Conservation (phyloP, 306 rosid species). For the Lathyrus aphaca region DNA sequence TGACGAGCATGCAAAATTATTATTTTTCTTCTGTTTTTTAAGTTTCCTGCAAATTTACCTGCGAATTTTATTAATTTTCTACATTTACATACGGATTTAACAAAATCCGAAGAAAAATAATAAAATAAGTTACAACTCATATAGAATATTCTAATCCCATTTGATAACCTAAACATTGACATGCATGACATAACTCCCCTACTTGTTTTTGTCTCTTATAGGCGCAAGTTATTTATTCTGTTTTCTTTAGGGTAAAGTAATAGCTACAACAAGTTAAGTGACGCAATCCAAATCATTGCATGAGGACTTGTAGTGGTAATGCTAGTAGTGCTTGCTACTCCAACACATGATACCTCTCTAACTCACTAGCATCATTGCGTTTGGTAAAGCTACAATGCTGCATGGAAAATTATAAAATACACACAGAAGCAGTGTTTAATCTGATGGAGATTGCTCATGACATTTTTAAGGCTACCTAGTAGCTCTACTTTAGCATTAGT, state of each 20-base stretch:
- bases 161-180: not conserved
- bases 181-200: not conserved
- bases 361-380: not conserved
- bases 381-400: not conserved
- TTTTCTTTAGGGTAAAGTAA: not conserved
- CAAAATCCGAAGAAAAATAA: too few species aligned
- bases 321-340: not conserved
- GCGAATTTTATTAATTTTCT: too few species aligned
- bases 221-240: not conserved
- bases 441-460: not conserved
- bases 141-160: not conserved
- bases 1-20: too few species aligned
- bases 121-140: not conserved
- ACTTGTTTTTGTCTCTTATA: slow-evolving; percentile 12
- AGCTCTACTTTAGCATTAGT: too few species aligned
- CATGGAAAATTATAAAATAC: too few species aligned
- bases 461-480: too few species aligned
- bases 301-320: not conserved
- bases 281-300: not conserved
- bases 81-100: too few species aligned
- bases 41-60: too few species aligned
- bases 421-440: not conserved
- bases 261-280: not conserved
- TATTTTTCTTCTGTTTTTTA: too few species aligned
- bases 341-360: not conserved